Percentiles rank a stretch among this genome's conserved stretches.
These are phyloP conservation scores for Mycena capillaripes DNA, from an alignment of 768 basidiomycete genomes.

Conservation along the genomic window DNA sequence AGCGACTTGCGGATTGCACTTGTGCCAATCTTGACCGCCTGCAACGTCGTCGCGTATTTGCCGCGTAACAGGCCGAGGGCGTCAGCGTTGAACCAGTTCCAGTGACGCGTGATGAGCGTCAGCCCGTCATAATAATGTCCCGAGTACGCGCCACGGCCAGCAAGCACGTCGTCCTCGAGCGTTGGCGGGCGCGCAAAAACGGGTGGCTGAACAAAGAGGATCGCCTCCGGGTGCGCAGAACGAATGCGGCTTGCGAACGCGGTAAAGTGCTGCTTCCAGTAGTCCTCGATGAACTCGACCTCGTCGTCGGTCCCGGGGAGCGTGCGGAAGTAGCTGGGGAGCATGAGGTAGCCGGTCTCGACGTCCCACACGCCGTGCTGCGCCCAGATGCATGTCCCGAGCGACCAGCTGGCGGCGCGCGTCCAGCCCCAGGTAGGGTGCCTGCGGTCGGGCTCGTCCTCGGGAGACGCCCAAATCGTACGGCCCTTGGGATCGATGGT, in stretches of 20 bases:
- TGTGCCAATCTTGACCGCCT: constrained; percentile 88
- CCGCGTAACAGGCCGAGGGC: constrained; percentile 93
- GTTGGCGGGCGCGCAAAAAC: constrained; percentile 88
- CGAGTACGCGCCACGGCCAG: constrained; percentile 80
- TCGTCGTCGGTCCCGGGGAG: constrained; percentile 56
- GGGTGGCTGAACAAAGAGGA: constrained; percentile 92
- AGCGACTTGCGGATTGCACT: constrained; percentile 83
- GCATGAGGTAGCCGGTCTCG: constrained; percentile 73
- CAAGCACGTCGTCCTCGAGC: constrained; percentile 66
- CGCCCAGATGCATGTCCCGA: constrained; percentile 91
- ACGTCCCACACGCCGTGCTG: constrained; percentile 92
- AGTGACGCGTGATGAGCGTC: constrained; percentile 92
- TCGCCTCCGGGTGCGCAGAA: constrained; percentile 80
- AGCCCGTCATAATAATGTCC: constrained; percentile 96
- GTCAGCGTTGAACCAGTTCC: constrained; percentile 97
- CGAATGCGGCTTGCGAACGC: constrained; percentile 72
- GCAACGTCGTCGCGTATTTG: constrained; percentile 75
- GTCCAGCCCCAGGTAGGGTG: constrained; percentile 88
- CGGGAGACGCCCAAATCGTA: constrained; percentile 82
- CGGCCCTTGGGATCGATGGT: constrained; percentile 88
- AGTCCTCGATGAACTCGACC: constrained; percentile 82
- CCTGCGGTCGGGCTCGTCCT: constrained; percentile 57
- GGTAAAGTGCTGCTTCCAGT: constrained; percentile 82
- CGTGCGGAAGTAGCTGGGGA: constrained; percentile 82
- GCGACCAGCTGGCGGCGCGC: constrained; percentile 75